Base-by-base conservation (phyloP, 2,329 filamentous ascomycete species). In the Colletotrichum aenigma region DNA sequence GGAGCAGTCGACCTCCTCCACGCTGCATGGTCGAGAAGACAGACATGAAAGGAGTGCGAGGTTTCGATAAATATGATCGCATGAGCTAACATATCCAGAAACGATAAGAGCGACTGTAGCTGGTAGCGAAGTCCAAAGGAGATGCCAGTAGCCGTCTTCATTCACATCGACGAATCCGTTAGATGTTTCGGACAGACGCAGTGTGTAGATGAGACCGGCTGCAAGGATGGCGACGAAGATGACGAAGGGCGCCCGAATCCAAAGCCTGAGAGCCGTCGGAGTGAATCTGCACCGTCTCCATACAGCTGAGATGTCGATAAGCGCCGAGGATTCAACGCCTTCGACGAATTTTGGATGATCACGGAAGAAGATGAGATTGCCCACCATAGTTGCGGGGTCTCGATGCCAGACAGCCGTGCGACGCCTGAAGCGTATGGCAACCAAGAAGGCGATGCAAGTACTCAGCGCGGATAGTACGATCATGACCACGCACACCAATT, bases 111-210 rank as follows among this genome's bases (percentile, higher is more conserved):
- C 67, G 7, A 74, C 36, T 10, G 58, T 13, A 6, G 71, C 67
- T 7, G 71, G 71, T 10, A 71, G n/a, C 7, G 71, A 74, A 8
- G 71, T 74, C 71, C 71, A 74, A 8, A 70, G 16, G 7, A 74
- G 21, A 34, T 71, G 67, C 18, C 61, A 52, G 21, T 74, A 71
- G 8, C 67, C 71, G 16, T 70, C 61, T 12, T 43, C 26, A 6
- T 48, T 32, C 3, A 71, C 61, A 21, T 36, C 38, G 4, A 61
- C 7, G 6, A 74, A 32, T 9, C 71, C 71, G n/a, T 48, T 15
- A 5, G 24, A 56, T n/a, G 61, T 43, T 21, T 66, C 30, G 5
- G 71, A 74, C 9, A 30, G 28, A 10, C 24, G 60, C 13, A 74
- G 61, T 3, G 71, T 61, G 1, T 60, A 48, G 4, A 74, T 13